Evolutionary conservation across 768 basidiomycete species (phyloP).

Genomic region (Scleroderma citrinum): DNA sequence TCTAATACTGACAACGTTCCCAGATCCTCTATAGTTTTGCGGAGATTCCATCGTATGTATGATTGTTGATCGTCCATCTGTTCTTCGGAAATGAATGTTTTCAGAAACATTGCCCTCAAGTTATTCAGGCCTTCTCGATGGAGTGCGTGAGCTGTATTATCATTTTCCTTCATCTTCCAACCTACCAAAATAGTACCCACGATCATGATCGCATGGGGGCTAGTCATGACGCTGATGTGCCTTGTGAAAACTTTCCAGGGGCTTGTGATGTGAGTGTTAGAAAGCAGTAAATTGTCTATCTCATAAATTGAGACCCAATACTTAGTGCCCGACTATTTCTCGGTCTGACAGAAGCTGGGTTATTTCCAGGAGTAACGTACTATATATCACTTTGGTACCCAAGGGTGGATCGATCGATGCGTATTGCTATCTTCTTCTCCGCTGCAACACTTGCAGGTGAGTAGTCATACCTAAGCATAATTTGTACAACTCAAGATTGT

Average conservation of each 20-base stretch:
- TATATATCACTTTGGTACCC: slow-evolving; percentile 58
- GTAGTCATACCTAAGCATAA: slow-evolving; percentile 1
- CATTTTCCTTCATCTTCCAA: slow-evolving; percentile 4
- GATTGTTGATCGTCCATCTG: not conserved
- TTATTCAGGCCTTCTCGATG: slow-evolving; percentile 32
- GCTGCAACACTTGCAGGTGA: slow-evolving; percentile 51
- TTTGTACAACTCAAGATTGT: not conserved
- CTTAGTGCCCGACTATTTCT: slow-evolving; percentile 37
- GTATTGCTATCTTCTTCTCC: slow-evolving; percentile 60
- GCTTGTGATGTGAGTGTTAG: slow-evolving; percentile 25
- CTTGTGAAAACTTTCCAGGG: slow-evolving; percentile 30
- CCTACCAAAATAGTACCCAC: slow-evolving; percentile 27
- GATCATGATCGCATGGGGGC: slow-evolving; percentile 36
- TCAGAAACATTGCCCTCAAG: slow-evolving; percentile 34
- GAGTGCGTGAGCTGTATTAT: slow-evolving; percentile 19
- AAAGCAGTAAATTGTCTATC: not conserved
- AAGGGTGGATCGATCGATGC: slow-evolving; percentile 47
- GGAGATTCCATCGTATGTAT: slow-evolving; percentile 35
- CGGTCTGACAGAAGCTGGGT: slow-evolving; percentile 43
- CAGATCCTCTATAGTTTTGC: slow-evolving; percentile 34
- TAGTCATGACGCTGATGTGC: slow-evolving; percentile 35
- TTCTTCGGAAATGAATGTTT: not conserved
- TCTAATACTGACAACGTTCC: not conserved
- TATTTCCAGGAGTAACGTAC: slow-evolving; percentile 38
- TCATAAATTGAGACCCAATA: not conserved